Conservation (phyloP, 2,329 filamentous ascomycete genomes). For the Botryotinia convoluta region DNA sequence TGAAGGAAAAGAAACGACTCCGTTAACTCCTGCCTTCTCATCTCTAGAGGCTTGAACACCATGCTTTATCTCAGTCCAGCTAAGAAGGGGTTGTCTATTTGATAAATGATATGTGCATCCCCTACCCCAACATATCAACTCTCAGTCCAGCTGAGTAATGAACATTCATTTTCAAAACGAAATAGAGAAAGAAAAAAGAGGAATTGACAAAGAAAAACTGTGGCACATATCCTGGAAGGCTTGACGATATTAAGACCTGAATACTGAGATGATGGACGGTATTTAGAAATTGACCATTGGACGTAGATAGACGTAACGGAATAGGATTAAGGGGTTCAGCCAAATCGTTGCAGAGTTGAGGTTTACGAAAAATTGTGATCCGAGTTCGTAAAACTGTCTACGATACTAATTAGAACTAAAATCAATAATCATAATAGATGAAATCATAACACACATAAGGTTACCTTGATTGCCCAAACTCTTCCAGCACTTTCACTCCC, state of each 20-base stretch:
- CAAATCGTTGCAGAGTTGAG: background rate
- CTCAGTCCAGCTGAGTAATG: background rate
- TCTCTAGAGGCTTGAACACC: background rate
- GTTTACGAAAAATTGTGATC: background rate
- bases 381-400: background rate
- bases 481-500: background rate
- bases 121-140: background rate
- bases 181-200: background rate
- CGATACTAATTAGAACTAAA: background rate
- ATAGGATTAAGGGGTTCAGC: background rate
- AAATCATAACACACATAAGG: background rate
- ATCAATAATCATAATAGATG: background rate
- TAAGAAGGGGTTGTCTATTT: background rate
- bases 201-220: too few species aligned
- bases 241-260: background rate
- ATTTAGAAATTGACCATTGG: background rate
- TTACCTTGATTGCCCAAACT: accelerated
- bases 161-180: background rate
- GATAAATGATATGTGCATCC: background rate
- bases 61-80: background rate
- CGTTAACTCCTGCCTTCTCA: background rate
- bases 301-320: background rate
- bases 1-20: background rate
- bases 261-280: background rate
- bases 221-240: background rate